Evolutionary conservation across 2,329 filamentous ascomycete species (phyloP), one percentile per base, ranked within the genome.

Genomic region (Fusarium sp.): DNA sequence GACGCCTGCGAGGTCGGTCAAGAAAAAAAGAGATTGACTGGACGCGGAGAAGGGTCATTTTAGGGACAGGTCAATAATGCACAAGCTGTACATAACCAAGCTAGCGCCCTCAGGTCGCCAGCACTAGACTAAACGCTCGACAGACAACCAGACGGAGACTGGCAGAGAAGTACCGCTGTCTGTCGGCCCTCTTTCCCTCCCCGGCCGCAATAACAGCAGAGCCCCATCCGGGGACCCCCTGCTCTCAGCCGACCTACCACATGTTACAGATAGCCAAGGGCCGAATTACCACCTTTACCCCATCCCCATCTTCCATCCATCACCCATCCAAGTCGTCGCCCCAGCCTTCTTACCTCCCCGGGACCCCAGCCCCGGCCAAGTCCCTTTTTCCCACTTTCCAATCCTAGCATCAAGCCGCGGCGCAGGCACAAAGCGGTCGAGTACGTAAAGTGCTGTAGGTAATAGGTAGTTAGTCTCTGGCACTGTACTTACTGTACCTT

Each of bases 201-300:
- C 56, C 70, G 62, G 63, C 54, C 59, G 73, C 66, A 73, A 66
- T 63, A 77, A 63, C 57, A 74, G 74, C 74, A 76, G 75, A 77
- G 75, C 75, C 75, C 75, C 75, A 77, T 77, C 76, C 14, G 54
- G 65, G 61, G 57, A 64, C 65, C 61, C 75, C 75, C 68, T 77
- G 76, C 66, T 29, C 47, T 69, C 61, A 56, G 36, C 50, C 68
- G 62, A 69, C 72, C 71, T 74, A 74, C 72, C 72, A 73, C 71
- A 74, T 74, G 72, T 74, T 72, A 72, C 72, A 74, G 68, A 74
- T 74, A 64, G 35, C 29, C 65, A 66, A 74, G 68, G 72, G 68
- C 72, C 72, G 71, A 74, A 72, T 74, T 68, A 74, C 71, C 63
- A 74, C 59, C 60, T 71, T 74, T 75, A 71, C 63, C 73, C 72